Base-by-base conservation (phyloP, 202 grass and related monocot species). In the Dendrocalamus latiflorus region DNA sequence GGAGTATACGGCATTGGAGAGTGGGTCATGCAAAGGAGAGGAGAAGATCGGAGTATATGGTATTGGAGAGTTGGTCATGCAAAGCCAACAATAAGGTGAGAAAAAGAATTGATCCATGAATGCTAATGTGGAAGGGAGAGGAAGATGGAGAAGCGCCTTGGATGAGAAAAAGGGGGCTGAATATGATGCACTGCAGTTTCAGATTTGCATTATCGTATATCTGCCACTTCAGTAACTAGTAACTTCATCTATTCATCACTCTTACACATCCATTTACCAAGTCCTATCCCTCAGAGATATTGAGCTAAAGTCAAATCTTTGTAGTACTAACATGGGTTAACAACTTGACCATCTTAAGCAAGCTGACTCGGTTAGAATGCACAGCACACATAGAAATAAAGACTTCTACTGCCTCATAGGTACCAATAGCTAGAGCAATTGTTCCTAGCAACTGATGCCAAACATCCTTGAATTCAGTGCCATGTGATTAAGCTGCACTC, bases 361-460 rank as follows among this genome's bases (percentile, higher is more conserved):
- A 78, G 83, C 37, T 13, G 9, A 72, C 47, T 73, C 53, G 47
- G 37, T 65, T 80, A 73, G 42, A 84, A 57, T 74, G 39, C 12
- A 6, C 22, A 43, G 37, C 34, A 44, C 75, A n/a, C 6, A 47
- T 43, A 0, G 25, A 42, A 49, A 43, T 66, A 65, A 36, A 38
- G 5, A 75, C 9, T 24, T 30, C 45, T 47, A 20, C 15, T 34
- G 22, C 18, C 25, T 6, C 8, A 11, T 41, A 63, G 17, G 44
- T 11, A 75, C 14, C 34, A 58, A 75, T 42, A 73, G 38, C 24
- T 47, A 68, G 48, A 56, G 68, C 33, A 55, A 72, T 34, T 38
- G 30, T 55, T 22, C n/a, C 24, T 22, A 55, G 6, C 24, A 25
- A 11, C 36, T 65, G 8, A 3, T 63, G 18, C 17, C 51, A 37